These are phyloP conservation scores for Colletotrichum tofieldiae DNA, from an alignment of 2,329 filamentous ascomycete genomes.

Conservation along the genomic window DNA sequence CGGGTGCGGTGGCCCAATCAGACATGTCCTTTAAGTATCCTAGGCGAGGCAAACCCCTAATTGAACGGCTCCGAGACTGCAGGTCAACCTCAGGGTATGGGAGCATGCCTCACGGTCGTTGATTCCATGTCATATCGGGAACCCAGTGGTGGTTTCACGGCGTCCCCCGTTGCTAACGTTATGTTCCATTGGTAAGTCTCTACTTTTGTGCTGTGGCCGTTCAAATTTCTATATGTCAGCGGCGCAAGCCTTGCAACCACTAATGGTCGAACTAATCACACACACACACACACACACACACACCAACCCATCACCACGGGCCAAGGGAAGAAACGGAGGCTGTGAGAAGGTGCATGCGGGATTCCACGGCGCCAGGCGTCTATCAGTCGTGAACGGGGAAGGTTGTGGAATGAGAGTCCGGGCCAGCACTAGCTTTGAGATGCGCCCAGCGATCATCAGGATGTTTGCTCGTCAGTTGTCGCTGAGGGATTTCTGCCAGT, in stretches of 20 bases:
- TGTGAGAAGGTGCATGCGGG: background rate
- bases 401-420: too few relatives aligned
- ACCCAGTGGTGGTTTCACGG: background rate
- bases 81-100: background rate
- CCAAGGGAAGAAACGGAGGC: background rate
- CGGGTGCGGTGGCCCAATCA: conserved; percentile 13
- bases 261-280: background rate
- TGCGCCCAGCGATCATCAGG: background rate
- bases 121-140: background rate
- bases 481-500: background rate
- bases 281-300: background rate
- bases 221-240: background rate
- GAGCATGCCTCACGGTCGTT: background rate
- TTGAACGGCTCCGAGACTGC: conserved; percentile 14
- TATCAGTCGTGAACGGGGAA: background rate
- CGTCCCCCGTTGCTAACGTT: background rate
- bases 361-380: background rate
- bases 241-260: background rate
- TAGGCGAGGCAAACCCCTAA: conserved; percentile 22
- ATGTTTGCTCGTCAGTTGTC: background rate
- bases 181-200: background rate
- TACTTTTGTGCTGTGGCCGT: too few relatives aligned
- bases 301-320: background rate
- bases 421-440: background rate
- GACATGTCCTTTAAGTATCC: background rate